phyloP scores from a whole-genome alignment of 805 yeast species.

The Nakazawaea laoshanensis region DNA sequence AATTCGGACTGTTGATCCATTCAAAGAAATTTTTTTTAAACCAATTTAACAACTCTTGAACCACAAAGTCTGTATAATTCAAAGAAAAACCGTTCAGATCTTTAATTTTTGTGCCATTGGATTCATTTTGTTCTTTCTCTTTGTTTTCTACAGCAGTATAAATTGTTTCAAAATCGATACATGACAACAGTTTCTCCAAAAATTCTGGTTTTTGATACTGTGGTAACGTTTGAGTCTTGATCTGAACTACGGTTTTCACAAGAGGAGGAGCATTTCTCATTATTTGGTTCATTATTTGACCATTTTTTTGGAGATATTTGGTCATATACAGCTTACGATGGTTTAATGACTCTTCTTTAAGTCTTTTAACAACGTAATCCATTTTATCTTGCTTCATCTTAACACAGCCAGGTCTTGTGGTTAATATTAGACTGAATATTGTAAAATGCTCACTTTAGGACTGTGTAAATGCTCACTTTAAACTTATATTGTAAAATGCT shows the following conservation, averaged over 20 bases:
- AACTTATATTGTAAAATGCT: too few species aligned
- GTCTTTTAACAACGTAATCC: not conserved
- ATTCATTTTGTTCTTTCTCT: conserved; percentile 21
- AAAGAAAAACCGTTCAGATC: conserved; percentile 13
- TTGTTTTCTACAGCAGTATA: conserved; percentile 52
- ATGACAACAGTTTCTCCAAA: conserved; percentile 52
- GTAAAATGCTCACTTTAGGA: too few species aligned
- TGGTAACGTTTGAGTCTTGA: conserved; percentile 1
- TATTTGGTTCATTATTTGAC: not conserved
- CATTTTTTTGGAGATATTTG: not conserved
- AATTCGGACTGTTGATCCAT: conserved; percentile 73
- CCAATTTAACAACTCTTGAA: conserved; percentile 52
- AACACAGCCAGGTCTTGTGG: too few species aligned
- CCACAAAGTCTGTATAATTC: conserved; percentile 49
- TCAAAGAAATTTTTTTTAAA: conserved; percentile 72
- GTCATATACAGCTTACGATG: not conserved
- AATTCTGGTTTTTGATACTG: conserved; percentile 33
- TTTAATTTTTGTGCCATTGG: conserved; percentile 11
- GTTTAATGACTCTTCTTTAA: not conserved
- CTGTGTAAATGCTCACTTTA: too few species aligned
- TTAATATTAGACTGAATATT: too few species aligned
- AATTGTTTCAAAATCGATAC: conserved; percentile 45
- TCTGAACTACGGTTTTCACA: conserved; percentile 6
- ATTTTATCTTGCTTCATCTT: not conserved
- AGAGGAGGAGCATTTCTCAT: not conserved